Conservation (phyloP, 2,329 filamentous ascomycete species). For the Penicillium sp. region DNA sequence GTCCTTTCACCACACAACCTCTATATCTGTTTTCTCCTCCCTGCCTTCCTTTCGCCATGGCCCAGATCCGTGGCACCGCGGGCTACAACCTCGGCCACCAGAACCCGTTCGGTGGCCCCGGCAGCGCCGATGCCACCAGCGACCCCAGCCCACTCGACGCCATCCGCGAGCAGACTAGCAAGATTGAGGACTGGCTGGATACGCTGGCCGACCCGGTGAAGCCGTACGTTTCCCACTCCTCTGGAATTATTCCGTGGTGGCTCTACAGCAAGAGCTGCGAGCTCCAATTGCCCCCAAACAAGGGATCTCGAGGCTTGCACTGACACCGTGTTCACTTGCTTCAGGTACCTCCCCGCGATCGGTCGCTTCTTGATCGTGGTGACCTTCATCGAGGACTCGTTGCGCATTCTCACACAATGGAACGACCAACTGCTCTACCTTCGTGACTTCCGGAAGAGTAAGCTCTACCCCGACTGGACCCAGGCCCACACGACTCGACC, state of each 20-base stretch:
- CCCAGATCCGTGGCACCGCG: constrained; percentile 64
- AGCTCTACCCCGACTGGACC: constrained; percentile 35
- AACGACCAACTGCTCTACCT: constrained; percentile 90
- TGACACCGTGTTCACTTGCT: constrained; percentile 33
- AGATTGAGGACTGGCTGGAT: constrained; percentile 93
- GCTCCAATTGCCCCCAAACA: constrained; percentile 10
- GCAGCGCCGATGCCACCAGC: constrained; percentile 58
- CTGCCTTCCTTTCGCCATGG: constrained; percentile 36
- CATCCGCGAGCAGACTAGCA: constrained; percentile 92
- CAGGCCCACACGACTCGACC: constrained; percentile 6
- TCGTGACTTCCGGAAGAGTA: constrained; percentile 89
- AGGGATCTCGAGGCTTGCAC: constrained; percentile 19
- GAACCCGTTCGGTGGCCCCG: constrained; percentile 66
- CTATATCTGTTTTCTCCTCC: constrained; percentile 2
- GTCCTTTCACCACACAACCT: constrained; percentile 8
- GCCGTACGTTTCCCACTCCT: constrained; percentile 65
- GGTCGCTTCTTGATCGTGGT: constrained; percentile 97
- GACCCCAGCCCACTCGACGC: constrained; percentile 79
- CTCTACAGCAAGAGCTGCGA: not conserved
- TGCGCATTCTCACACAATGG: constrained; percentile 98
- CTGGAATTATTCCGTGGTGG: not conserved
- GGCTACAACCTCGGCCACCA: constrained; percentile 80
- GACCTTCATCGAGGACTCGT: constrained; percentile 93
- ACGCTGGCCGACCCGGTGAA: constrained; percentile 85
- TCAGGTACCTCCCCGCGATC: constrained; percentile 87